Evolutionary conservation across 768 basidiomycete genomes (phyloP).

Genomic region (Lactarius akahatsu): DNA sequence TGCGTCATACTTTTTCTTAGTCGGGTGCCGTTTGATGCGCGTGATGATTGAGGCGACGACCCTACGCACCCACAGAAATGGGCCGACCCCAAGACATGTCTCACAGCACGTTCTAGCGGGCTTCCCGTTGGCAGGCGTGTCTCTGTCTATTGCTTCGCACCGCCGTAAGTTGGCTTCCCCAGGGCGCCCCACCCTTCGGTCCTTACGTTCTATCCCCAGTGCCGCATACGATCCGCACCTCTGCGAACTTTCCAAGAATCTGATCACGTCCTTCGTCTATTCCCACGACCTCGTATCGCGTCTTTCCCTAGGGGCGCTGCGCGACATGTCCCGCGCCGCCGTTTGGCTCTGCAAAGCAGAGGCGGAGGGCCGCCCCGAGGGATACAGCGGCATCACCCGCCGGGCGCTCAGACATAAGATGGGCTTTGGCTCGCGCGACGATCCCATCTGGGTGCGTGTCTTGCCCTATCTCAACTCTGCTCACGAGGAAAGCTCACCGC

Average conservation of each 20-base stretch:
- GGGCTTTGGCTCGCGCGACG: constrained; percentile 55
- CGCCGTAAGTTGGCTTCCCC: constrained; percentile 54
- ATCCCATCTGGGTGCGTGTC: constrained; percentile 36
- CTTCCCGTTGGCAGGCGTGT: constrained; percentile 65
- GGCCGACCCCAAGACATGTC: constrained; percentile 78
- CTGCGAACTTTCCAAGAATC: constrained; percentile 54
- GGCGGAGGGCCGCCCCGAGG: constrained; percentile 40
- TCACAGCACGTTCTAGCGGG: constrained; percentile 65
- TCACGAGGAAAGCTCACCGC: neutral
- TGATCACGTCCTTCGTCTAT: constrained; percentile 78
- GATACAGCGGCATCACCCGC: constrained; percentile 43
- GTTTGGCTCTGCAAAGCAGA: constrained; percentile 80
- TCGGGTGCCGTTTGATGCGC: constrained; percentile 15
- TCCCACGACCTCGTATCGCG: constrained; percentile 81
- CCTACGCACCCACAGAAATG: constrained; percentile 56
- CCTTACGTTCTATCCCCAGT: constrained; percentile 37
- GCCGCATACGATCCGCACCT: constrained; percentile 63
- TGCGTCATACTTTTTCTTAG: constrained; percentile 37
- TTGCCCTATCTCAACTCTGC: neutral
- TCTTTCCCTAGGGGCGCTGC: constrained; percentile 72
- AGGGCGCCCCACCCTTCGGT: neutral
- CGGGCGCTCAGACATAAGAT: constrained; percentile 61
- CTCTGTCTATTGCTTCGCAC: constrained; percentile 75
- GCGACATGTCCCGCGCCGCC: constrained; percentile 71
- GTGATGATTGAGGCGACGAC: constrained; percentile 1